Evolutionary conservation across 345 rosid genomes (phyloP).

Genomic region (Ceriops tagal): DNA sequence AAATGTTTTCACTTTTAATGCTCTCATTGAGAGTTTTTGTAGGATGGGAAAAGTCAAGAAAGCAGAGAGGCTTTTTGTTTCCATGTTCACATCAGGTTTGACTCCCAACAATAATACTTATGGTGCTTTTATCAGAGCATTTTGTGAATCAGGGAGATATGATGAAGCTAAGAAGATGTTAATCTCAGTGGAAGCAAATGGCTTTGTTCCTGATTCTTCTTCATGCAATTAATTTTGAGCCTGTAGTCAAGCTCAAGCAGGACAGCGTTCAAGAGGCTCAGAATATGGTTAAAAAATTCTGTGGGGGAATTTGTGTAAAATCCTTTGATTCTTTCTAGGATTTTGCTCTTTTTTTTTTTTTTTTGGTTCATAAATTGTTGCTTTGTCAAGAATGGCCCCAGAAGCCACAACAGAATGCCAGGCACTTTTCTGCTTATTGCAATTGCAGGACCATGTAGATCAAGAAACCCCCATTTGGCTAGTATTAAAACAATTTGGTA

Average conservation of each 20-base stretch:
- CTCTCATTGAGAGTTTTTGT: constrained; percentile 60
- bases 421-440: constrained; percentile 7
- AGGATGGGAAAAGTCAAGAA: constrained; percentile 50
- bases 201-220: constrained; percentile 57
- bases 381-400: constrained; percentile 1
- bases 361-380: constrained; percentile 5
- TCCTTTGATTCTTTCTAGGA: constrained; percentile 8
- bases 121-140: constrained; percentile 45
- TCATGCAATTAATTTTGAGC: constrained; percentile 42
- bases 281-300: constrained; percentile 22
- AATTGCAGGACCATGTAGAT: not conserved
- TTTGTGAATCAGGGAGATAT: constrained; percentile 47
- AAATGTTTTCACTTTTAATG: constrained; percentile 57
- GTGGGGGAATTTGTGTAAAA: constrained; percentile 25
- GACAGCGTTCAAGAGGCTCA: constrained; percentile 29
- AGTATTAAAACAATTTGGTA: not conserved
- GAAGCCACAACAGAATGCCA: not conserved
- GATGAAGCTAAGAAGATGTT: constrained; percentile 60
- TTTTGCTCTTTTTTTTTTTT: not conserved
- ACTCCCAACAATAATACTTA: constrained; percentile 65
- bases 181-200: constrained; percentile 53
- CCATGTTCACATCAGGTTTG: constrained; percentile 52
- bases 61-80: constrained; percentile 51
- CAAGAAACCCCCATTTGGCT: not conserved
- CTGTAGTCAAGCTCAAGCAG: constrained; percentile 16